Base-by-base conservation (phyloP, 768 basidiomycete species). In the Phlebiopsis gigantea region DNA sequence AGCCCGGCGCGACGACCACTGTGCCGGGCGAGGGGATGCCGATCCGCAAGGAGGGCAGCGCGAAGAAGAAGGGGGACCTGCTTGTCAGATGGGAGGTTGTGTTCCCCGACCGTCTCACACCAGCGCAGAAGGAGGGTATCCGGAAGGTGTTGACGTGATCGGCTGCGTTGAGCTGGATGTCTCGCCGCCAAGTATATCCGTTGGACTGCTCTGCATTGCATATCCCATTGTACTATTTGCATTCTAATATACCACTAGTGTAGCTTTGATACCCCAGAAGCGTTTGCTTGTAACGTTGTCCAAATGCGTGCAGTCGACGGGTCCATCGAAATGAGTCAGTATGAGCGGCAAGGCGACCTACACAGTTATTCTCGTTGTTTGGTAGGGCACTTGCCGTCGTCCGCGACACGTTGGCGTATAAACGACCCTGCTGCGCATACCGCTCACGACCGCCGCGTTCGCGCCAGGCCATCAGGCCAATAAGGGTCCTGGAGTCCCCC, bases 11-110 rank as follows among this genome's bases (percentile, higher is more conserved):
- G 72, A 80, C 87, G 69, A 88, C 83, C 19, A 79, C 74, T 25
- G 70, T 97, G 2, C 46, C 74, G 1, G 88, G 85, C 1, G 93
- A 97, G 69, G 93, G 93, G 7, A 93, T 95, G 92, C 94, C 95
- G 2, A 84, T 94, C 46, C 79, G 93, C 56, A 94, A 90, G 69
- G 87, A 85, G 57, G 85, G 85, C 17, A 76, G 75, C 43, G 75
- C 75, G 56, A 80, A 77, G 72, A 81, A 75, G 60, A 92, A 90
- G 72, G 96, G 96, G 1, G 91, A 98, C 71, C 69, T 98, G 51
- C 75, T 90, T 48, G 78, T 96, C 47, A 81, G 79, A 59, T 92
- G 88, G 90, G 82, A 96, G 42, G 80, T 96, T 21, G 77, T 82
- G 24, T 95, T 98, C 79, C 96, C 96, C 0, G 79, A 82, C 26